Conservation (phyloP, 2,329 filamentous ascomycete species). For the Diaporthe amygdali region DNA sequence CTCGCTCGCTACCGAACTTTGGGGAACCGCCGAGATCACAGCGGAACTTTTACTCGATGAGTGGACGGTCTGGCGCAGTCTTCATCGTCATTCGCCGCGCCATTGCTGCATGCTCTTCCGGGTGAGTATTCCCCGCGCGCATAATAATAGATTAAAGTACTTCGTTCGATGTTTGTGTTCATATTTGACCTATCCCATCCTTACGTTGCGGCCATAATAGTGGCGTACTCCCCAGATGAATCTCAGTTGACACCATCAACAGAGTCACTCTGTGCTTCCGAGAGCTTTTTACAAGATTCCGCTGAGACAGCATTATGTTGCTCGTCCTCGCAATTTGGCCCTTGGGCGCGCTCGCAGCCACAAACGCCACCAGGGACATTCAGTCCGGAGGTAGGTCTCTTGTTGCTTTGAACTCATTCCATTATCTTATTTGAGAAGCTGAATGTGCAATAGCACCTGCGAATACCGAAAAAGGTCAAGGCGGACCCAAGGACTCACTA, state of each 20-base stretch:
- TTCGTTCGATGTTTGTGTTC: neutral
- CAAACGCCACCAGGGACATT: neutral
- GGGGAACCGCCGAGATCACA: neutral
- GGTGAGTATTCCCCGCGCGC: neutral
- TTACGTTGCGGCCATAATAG: neutral
- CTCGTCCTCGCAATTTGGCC: neutral
- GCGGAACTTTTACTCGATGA: neutral
- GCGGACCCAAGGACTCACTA: neutral
- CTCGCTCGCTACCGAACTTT: neutral
- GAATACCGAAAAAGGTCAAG: neutral
- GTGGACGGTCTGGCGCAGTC: neutral
- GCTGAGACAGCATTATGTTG: neutral
- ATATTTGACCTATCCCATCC: neutral
- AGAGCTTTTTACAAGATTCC: neutral
- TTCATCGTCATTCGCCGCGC: conserved; percentile 2
- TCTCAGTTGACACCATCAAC: neutral
- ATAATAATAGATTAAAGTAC: neutral
- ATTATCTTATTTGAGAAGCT: neutral
- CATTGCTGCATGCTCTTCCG: neutral
- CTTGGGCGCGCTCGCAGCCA: neutral
- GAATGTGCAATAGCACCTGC: neutral
- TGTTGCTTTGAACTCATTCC: too few relatives aligned
- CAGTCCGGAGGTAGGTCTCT: neutral
- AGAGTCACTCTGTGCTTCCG: neutral
- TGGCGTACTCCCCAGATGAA: too few relatives aligned